These are phyloP conservation scores for Botrytis byssoidea DNA, from an alignment of 2,329 filamentous ascomycete genomes.

Conservation along the genomic window DNA sequence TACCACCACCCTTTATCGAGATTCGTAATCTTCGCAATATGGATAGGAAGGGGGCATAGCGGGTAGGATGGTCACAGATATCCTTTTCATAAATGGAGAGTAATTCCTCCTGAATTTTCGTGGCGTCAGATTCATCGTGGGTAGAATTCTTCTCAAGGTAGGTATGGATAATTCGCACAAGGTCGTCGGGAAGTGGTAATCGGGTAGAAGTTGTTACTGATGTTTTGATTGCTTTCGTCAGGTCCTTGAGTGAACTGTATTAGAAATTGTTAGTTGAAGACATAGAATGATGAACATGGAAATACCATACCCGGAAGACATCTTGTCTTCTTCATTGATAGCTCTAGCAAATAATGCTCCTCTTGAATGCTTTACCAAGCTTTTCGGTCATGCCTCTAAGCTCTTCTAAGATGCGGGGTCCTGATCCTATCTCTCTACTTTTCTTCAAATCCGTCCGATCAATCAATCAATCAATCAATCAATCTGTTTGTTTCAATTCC, in stretches of 20 bases:
- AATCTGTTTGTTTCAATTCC: neutral
- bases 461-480: too few species aligned
- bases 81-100: conserved; percentile 63
- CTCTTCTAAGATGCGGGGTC: neutral
- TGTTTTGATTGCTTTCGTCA: conserved; percentile 55
- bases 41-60: conserved; percentile 66
- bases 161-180: conserved; percentile 59
- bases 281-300: neutral
- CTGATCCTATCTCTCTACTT: neutral
- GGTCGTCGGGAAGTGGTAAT: conserved; percentile 65
- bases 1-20: conserved; percentile 59
- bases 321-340: conserved; percentile 17
- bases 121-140: conserved; percentile 66
- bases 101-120: conserved; percentile 72
- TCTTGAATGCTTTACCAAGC: conserved; percentile 10
- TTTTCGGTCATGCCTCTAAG: conserved; percentile 10
- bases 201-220: conserved; percentile 48
- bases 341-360: neutral
- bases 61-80: conserved; percentile 55
- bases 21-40: conserved; percentile 64
- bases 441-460: neutral
- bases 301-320: conserved; percentile 23
- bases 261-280: conserved; percentile 3
- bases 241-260: conserved; percentile 50
- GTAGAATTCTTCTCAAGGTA: conserved; percentile 68